phyloP scores from a whole-genome alignment of 139 green algal species.

The Parachlorella kessleri region DNA sequence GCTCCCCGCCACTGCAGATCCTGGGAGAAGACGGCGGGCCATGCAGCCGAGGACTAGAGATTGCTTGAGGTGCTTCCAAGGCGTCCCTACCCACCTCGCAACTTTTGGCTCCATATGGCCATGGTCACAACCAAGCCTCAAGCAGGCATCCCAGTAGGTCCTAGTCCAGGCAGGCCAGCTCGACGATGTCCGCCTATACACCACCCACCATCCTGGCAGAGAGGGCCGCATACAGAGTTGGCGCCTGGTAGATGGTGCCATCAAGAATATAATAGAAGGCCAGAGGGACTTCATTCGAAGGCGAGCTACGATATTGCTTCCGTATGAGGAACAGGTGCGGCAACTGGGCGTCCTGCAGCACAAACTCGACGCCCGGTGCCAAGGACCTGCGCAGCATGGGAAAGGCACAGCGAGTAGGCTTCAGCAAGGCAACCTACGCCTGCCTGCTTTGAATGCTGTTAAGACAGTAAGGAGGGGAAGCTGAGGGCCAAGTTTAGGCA shows the following conservation, averaged over 20 bases:
- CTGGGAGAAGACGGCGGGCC: background rate
- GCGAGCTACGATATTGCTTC: constrained; percentile 61
- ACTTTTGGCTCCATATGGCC: background rate
- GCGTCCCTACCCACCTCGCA: background rate
- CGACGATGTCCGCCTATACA: background rate
- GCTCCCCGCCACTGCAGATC: too few relatives aligned
- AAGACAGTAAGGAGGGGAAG: too few relatives aligned
- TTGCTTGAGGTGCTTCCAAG: background rate
- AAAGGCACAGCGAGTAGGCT: too few relatives aligned
- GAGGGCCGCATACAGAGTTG: constrained; percentile 71
- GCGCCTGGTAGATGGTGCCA: constrained; percentile 80
- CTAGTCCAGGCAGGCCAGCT: background rate
- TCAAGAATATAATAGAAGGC: constrained; percentile 85
- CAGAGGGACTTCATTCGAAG: constrained; percentile 4
- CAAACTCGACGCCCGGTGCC: constrained; percentile 69
- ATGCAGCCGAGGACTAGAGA: background rate
- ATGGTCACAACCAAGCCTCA: background rate
- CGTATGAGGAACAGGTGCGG: constrained; percentile 88
- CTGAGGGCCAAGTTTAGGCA: background rate
- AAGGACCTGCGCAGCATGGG: too few relatives aligned
- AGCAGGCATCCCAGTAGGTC: background rate
- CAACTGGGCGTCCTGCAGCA: constrained; percentile 61
- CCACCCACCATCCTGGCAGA: constrained; percentile 50
- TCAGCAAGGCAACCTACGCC: too few relatives aligned
- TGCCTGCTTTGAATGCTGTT: too few relatives aligned